Percentiles rank a stretch among this genome's conserved stretches.
Conservation (phyloP, 768 basidiomycete species). For the Boletus sensibilis region DNA sequence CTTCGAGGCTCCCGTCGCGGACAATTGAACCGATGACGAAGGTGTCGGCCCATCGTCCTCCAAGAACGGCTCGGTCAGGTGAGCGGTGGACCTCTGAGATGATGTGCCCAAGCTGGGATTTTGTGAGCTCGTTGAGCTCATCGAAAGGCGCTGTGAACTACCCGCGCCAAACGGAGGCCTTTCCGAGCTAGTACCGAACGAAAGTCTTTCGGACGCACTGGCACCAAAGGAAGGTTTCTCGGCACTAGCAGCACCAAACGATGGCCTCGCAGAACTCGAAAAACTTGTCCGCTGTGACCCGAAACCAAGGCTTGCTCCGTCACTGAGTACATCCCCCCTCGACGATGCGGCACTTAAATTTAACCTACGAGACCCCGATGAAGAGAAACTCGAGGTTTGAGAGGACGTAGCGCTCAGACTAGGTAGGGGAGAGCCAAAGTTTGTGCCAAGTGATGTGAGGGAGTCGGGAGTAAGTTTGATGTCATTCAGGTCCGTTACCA, state of each 20-base stretch:
- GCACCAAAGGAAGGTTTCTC: conserved; percentile 20
- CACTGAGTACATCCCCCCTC: conserved; percentile 19
- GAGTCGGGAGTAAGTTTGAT: conserved; percentile 25
- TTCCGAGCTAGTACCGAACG: conserved; percentile 18
- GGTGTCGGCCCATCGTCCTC: conserved; percentile 19
- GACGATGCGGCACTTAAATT: conserved; percentile 23
- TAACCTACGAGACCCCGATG: conserved; percentile 24
- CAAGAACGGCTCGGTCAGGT: conserved; percentile 5
- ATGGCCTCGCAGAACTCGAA: conserved; percentile 16
- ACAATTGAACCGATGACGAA: conserved; percentile 5
- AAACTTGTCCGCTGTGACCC: conserved; percentile 25
- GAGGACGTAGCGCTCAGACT: conserved; percentile 31
- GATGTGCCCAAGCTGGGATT: conserved; percentile 7
- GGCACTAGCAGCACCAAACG: conserved; percentile 15
- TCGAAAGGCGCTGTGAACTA: conserved; percentile 12
- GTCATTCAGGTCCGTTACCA: conserved; percentile 28
- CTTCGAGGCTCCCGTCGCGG: conserved; percentile 5
- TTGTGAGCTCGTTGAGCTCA: conserved; percentile 2
- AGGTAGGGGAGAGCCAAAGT: conserved; percentile 27
- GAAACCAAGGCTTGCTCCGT: conserved; percentile 15
- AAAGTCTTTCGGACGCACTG: conserved; percentile 17
- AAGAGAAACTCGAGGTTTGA: conserved; percentile 27
- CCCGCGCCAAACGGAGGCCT: conserved; percentile 10
- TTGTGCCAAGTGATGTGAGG: conserved; percentile 25
- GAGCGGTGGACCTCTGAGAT: conserved; percentile 11